These are phyloP conservation scores for Prosopis cineraria DNA, from an alignment of 306 rosid genomes.

Conservation along the genomic window DNA sequence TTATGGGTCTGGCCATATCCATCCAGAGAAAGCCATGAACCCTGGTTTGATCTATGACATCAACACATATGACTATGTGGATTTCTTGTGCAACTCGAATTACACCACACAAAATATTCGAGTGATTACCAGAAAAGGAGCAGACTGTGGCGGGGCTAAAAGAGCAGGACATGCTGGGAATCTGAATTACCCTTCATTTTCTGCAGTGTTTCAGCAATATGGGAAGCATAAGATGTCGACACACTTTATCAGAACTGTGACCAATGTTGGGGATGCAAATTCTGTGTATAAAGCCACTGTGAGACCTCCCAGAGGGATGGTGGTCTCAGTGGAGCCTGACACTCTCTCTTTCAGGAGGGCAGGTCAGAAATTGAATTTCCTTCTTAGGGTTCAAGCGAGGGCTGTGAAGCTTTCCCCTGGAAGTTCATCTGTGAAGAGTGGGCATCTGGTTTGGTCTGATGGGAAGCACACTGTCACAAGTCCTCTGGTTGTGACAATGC, in stretches of 20 bases:
- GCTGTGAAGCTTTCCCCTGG: constrained; percentile 67
- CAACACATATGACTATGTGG: constrained; percentile 57
- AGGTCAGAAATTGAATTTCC: constrained; percentile 66
- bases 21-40: constrained; percentile 75
- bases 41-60: constrained; percentile 82
- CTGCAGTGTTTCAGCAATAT: constrained; percentile 68
- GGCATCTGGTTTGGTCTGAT: constrained; percentile 65
- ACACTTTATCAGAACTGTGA: constrained; percentile 68
- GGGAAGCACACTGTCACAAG: constrained; percentile 71
- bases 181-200: constrained; percentile 66
- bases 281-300: constrained; percentile 50
- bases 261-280: constrained; percentile 63
- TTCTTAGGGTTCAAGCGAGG: constrained; percentile 59
- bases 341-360: constrained; percentile 59
- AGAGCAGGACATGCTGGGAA: constrained; percentile 69
- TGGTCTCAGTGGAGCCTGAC: constrained; percentile 64
- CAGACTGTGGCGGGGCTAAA: constrained; percentile 72
- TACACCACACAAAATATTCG: constrained; percentile 59
- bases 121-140: constrained; percentile 58
- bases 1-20: constrained; percentile 83
- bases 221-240: constrained; percentile 64
- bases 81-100: constrained; percentile 84
- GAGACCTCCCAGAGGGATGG: constrained; percentile 49
- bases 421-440: constrained; percentile 53
- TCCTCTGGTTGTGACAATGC: constrained; percentile 73